Evolutionary conservation across 257 asterid species (phyloP), one percentile per base, ranked within the genome.

Genomic region (Scutellaria barbata): DNA sequence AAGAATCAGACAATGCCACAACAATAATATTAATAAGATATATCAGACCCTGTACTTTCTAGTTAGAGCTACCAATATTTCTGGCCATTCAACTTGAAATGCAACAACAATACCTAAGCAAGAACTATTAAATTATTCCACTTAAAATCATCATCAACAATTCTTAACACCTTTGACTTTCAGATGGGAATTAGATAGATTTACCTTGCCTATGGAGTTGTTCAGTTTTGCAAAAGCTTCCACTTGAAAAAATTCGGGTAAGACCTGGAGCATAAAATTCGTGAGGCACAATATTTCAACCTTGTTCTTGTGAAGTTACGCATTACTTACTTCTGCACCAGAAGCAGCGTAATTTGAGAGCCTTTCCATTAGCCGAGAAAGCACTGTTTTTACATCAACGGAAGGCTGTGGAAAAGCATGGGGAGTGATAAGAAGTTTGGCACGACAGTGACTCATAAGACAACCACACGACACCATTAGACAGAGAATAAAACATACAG

Each of bases 321-420:
- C 42, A 10, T 33, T 69, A 80, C 95, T 84, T 84, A 88, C 99
- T 74, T 95, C 99, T 63, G 85, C 82, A 85, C 95, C 88, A 53
- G 93, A 92, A 85, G 93, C 97, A 80, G 98, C 99, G 55, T 95
- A 95, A 75, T 92, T 95, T 61, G 99, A 95, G 50, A 95, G 98
- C 81, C 98, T 88, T 79, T 92, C 99, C 99, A 95, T 89, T 65
- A 95, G 85, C 66, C 98, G 82, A 78, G 99, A 81, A 77, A 95
- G 98, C 73, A 95, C 99, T 50, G 89, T 95, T 80, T 95, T 88
- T 69, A 95, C 92, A 76, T 95, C 99, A 74, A 92, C 98, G 57
- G 96, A 84, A 41, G 92, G 80, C 99, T 95, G 90, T 66, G 65
- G 82, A 75, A 74, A 77, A 81, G 70, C 74, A 80, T 62, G 43